phyloP scores from a whole-genome alignment of 2,329 filamentous ascomycete genomes.

The Capronia americana region DNA sequence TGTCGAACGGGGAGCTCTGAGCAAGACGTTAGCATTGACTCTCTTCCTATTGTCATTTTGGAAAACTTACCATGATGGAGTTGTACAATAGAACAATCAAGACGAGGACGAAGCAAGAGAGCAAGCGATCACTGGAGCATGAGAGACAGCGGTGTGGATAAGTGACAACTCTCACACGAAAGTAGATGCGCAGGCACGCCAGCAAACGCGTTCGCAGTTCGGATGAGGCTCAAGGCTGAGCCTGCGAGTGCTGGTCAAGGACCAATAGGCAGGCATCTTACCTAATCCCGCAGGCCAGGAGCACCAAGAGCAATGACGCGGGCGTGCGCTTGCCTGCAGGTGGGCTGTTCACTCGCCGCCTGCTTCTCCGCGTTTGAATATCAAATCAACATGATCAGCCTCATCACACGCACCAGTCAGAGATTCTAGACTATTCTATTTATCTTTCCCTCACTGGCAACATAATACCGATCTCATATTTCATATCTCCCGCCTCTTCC shows the following conservation, averaged over 20 bases:
- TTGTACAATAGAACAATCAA: slow-evolving; percentile 46
- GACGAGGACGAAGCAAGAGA: slow-evolving; percentile 29
- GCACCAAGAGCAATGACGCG: slow-evolving; percentile 31
- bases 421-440: slow-evolving; percentile 38
- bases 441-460: slow-evolving; percentile 20
- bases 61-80: slow-evolving; percentile 16
- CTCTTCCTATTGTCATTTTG: slow-evolving; percentile 34
- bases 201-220: slow-evolving; percentile 29
- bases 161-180: not conserved
- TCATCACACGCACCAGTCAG: slow-evolving; percentile 34
- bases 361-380: slow-evolving; percentile 18
- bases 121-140: slow-evolving; percentile 15
- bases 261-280: slow-evolving; percentile 26
- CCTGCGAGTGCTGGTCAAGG: not conserved
- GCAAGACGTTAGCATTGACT: slow-evolving; percentile 34
- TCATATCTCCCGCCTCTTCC: not conserved
- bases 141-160: not conserved
- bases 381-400: slow-evolving; percentile 5
- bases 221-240: slow-evolving; percentile 22
- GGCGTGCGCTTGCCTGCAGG: slow-evolving; percentile 23
- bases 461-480: slow-evolving; percentile 20
- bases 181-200: slow-evolving; percentile 29
- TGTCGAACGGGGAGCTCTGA: slow-evolving; percentile 90
- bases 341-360: slow-evolving; percentile 39
- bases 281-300: slow-evolving; percentile 6